Base-by-base conservation (phyloP, 2,329 filamentous ascomycete genomes). In the Neophaeococcomyces aloes region DNA sequence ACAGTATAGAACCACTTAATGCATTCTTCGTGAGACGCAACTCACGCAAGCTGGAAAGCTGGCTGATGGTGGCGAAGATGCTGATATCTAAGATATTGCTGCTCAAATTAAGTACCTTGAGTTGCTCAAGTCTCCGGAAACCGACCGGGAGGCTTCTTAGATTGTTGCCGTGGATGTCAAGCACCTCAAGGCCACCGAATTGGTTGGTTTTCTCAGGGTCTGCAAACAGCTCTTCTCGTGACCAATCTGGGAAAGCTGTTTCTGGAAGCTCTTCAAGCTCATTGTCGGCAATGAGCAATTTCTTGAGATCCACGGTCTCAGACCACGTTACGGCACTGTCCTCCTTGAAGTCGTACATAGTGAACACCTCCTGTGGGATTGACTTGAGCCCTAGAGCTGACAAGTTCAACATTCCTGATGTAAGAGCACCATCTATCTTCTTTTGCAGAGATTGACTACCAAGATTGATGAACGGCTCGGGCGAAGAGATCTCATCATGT, bases 221-320 rank as follows among this genome's bases (percentile, higher is more conserved):
- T 23, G 79, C 73, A 14, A 75, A 68, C 31, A 73, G 64, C 7
- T 71, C 67, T 0, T 75, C 70, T 29, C 62, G 54, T 3, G 71
- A 68, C 15, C 72, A 63, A 54, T 95, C 87, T 0, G 89, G 88
- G 54, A 96, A 95, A 14, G 87, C 69, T 2, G 70, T 66, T 14
- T 91, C 84, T 2, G 78, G 75, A 27, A 96, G 70, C 25, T 70
- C 69, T 55, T 85, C 78, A 37, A 98, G 63, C 56, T 94, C 85
- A 57, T 98, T 96, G 57, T 94, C 87, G 7, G 89, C 87, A 4
- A 84, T 87, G 51, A 91, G 77, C 38, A 96, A 79, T 48, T 83
- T 79, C 1, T 81, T 83, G 35, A 96, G 66, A 58, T 96, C 89
- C 8, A 96, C 86, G 47, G 83, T 82, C 61, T 96, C 89, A 2